Percentiles rank a stretch among this genome's conserved stretches.
Conservation (phyloP, 208 protist genomes). For the Wallacemonas sp. region DNA sequence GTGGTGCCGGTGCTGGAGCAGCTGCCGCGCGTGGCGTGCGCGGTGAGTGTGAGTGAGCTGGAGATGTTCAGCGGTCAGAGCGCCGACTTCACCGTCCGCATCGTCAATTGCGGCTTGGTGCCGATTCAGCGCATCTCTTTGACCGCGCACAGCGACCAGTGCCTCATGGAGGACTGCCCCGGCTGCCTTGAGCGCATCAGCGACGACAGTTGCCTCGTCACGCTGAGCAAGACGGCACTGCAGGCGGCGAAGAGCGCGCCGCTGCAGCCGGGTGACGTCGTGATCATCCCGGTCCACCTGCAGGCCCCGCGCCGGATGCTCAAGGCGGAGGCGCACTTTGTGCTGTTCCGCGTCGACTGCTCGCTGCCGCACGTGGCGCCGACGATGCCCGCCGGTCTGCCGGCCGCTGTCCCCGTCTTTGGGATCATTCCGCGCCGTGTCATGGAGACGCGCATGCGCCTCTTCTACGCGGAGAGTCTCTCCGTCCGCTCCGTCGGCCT, state of each 20-base stretch:
- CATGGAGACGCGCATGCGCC: constrained; percentile 77
- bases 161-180: constrained; percentile 79
- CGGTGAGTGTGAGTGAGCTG: constrained; percentile 63
- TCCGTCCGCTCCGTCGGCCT: constrained; percentile 54
- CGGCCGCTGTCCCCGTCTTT: constrained; percentile 82
- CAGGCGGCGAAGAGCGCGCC: constrained; percentile 29
- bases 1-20: constrained; percentile 72
- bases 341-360: constrained; percentile 79
- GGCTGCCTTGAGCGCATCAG: constrained; percentile 78
- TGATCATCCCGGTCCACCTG: constrained; percentile 58
- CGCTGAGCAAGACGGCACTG: constrained; percentile 59
- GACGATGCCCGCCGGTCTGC: constrained; percentile 61
- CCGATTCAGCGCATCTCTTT: constrained; percentile 63
- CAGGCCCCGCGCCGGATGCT: constrained; percentile 50
- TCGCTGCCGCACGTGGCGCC: constrained; percentile 65
- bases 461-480: constrained; percentile 76
- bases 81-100: constrained; percentile 60
- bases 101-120: constrained; percentile 75
- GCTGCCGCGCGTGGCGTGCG: constrained; percentile 79
- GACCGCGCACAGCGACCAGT: constrained; percentile 80
- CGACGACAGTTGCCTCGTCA: constrained; percentile 38
- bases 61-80: constrained; percentile 84
- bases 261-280: constrained; percentile 63
- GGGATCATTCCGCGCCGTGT: constrained; percentile 85
- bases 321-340: constrained; percentile 51